Conservation (phyloP, 306 rosid species). For the Cucurbita maxima region DNA sequence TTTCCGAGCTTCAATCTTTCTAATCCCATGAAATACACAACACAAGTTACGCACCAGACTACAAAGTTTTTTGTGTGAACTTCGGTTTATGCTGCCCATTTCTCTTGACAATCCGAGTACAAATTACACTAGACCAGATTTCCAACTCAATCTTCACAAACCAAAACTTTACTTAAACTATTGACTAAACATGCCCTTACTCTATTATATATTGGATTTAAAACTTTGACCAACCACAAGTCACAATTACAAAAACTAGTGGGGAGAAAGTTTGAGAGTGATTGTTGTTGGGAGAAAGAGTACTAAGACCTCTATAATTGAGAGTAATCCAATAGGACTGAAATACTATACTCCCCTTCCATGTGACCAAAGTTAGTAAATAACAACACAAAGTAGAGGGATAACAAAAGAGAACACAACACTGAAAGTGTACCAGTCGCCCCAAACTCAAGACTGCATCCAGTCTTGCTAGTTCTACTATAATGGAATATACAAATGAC, state of each 20-base stretch:
- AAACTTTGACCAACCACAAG: not conserved
- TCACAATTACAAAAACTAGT: not conserved
- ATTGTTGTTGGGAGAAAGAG: not conserved
- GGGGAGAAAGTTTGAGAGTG: not conserved
- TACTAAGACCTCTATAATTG: too few relatives aligned
- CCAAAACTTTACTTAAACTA: not conserved
- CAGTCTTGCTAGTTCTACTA: not conserved
- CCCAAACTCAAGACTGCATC: too few relatives aligned
- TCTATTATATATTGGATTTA: not conserved
- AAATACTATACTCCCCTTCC: too few relatives aligned
- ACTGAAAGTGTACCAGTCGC: too few relatives aligned
- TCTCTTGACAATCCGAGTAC: not conserved
- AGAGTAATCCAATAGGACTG: too few relatives aligned
- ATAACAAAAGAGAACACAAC: too few relatives aligned
- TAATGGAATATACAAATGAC: too few relatives aligned
- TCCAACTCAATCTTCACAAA: not conserved
- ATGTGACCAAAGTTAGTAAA: too few relatives aligned
- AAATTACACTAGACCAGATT: not conserved
- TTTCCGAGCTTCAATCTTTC: not conserved
- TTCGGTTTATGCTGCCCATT: not conserved
- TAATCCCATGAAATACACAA: not conserved
- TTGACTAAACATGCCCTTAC: not conserved
- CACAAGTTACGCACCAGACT: not conserved
- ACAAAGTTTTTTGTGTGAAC: not conserved
- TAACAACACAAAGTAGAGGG: too few relatives aligned